Conservation (phyloP, 192 early-diverging fungal species). For the Backusella morwellensis region DNA sequence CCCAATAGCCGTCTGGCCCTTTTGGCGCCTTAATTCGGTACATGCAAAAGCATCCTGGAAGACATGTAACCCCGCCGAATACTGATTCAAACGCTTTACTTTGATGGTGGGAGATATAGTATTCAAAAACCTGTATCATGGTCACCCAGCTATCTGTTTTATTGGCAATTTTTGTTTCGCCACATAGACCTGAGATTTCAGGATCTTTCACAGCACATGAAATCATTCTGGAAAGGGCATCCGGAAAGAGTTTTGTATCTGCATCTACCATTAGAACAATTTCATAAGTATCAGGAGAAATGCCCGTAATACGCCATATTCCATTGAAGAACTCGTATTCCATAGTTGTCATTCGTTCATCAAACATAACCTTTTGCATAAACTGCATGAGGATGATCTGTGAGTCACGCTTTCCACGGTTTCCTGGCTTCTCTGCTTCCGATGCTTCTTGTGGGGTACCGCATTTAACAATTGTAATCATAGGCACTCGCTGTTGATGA, state of each 20-base stretch:
- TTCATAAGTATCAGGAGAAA: conserved; percentile 74
- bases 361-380: conserved; percentile 85
- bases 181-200: conserved; percentile 71
- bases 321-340: conserved; percentile 80
- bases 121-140: conserved; percentile 87
- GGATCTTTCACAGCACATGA: conserved; percentile 70
- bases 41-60: conserved; percentile 87
- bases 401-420: conserved; percentile 96
- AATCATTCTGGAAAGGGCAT: conserved; percentile 69
- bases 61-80: conserved; percentile 81
- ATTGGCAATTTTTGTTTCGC: conserved; percentile 82
- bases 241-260: conserved; percentile 76
- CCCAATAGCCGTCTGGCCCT: conserved; percentile 70
- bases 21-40: conserved; percentile 85
- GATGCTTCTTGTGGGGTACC: conserved; percentile 60
- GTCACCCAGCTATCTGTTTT: conserved; percentile 76
- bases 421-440: conserved; percentile 72
- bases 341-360: conserved; percentile 82
- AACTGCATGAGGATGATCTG: conserved; percentile 97
- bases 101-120: conserved; percentile 82
- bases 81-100: conserved; percentile 83
- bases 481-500: conserved; percentile 66
- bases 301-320: conserved; percentile 70
- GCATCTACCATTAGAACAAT: conserved; percentile 82
- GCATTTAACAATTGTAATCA: conserved; percentile 57